phyloP scores from a whole-genome alignment of 495 filamentous ascomycete genomes.

The Tuber brumale region DNA sequence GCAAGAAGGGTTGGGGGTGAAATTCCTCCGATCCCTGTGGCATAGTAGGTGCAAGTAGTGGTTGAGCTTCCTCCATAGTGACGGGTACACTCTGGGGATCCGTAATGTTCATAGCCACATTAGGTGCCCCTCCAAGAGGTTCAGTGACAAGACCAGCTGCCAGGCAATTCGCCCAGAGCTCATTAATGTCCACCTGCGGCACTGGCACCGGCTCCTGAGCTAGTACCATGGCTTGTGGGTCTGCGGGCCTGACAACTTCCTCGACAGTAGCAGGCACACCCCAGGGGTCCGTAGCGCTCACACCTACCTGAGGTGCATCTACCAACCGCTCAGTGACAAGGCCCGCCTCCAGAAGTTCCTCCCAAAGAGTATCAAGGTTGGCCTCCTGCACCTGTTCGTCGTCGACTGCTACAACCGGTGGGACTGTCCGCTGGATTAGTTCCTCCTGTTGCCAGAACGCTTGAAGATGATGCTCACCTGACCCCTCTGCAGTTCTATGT shows the following conservation, averaged over 20 bases:
- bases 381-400: too few species aligned
- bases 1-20: neutral
- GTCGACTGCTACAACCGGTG: neutral
- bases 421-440: neutral
- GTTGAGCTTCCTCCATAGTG: neutral
- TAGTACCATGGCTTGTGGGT: too few species aligned
- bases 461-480: neutral
- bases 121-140: neutral
- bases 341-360: neutral
- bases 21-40: accelerated
- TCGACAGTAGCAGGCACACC: neutral
- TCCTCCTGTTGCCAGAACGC: neutral
- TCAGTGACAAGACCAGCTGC: neutral
- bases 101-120: neutral
- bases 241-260: too few species aligned
- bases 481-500: too few species aligned
- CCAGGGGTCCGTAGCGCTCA: neutral
- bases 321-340: neutral
- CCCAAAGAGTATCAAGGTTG: neutral
- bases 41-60: neutral
- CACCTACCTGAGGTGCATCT: neutral
- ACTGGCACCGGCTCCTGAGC: too few species aligned
- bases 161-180: neutral
- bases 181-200: neutral
- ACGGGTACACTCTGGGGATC: neutral